Evolutionary conservation across 345 rosid species (phyloP), one percentile per base, ranked within the genome.

Genomic region (Cardamine chenopodiifolia): DNA sequence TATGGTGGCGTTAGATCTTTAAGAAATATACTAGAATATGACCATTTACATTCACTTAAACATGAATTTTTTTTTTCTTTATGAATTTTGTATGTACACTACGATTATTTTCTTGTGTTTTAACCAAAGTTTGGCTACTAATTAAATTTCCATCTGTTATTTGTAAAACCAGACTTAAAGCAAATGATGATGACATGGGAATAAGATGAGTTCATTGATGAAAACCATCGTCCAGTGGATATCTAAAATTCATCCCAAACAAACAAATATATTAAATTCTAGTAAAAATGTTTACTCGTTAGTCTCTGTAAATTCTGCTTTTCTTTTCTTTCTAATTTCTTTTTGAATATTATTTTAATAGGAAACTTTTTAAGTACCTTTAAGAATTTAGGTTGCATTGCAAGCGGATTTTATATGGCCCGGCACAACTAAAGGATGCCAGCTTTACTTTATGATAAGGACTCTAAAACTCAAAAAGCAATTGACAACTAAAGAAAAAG

Each of bases 341-440:
- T 18, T 47, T 48, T 18, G 18, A 18, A 47, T 7, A 15, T 48
- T 48, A 7, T 18, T 48, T 48, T 8, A 8, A 8, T 19, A 8
- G 13, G 53, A 18, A 54, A n/a, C 5, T n/a, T 14, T 25, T 22
- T 26, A 0, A 14, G 2, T 6, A 50, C n/a, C 14, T 17, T 39
- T 2, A 26, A 55, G 11, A 67, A 23, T 1, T 7, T 35, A 35
- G 49, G 35, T 45, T 66, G 32, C 11, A 20, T 9, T 66, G 70
- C 23, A 22, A 3, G 25, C 12, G 29, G 29, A 29, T 55, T 39
- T 29, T 7, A 56, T 32, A 73, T 55, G 52, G 40, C 3, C 22
- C 8, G 29, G n/a, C 55, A 50, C 55, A 60, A 50, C 29, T 60
- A n/a, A 56, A 62, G 50, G 73, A 39, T 60, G 73, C 48, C 62